These are phyloP conservation scores for Combretum micranthum DNA, from an alignment of 345 rosid species.

Conservation along the genomic window DNA sequence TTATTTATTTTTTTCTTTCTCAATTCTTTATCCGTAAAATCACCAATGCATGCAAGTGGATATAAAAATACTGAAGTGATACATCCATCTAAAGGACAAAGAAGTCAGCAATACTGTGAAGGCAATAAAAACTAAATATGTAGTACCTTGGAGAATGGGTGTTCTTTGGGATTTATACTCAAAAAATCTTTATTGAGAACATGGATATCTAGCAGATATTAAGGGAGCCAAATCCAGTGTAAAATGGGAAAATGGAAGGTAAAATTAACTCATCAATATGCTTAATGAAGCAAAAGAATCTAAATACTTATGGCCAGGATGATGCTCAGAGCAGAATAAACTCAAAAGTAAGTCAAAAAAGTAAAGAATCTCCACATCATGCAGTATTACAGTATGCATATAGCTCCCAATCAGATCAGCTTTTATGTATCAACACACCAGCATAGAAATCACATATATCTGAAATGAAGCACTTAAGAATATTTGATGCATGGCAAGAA, in stretches of 20 bases:
- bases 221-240: slow-evolving; percentile 17
- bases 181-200: slow-evolving; percentile 60
- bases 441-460: slow-evolving; percentile 2
- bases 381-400: no score
- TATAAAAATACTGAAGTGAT: no score
- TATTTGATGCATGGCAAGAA: slow-evolving; percentile 11
- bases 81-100: no score
- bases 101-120: no score
- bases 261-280: neutral
- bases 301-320: neutral
- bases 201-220: slow-evolving; percentile 48
- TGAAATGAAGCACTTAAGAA: neutral
- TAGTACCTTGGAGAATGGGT: slow-evolving; percentile 50
- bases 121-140: neutral
- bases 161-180: slow-evolving; percentile 52
- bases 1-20: no score
- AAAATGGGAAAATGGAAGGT: neutral
- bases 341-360: no score
- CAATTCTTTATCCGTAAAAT: no score
- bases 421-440: no score
- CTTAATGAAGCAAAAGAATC: neutral
- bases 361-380: no score
- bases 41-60: no score
- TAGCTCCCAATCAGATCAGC: no score
- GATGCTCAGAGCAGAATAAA: no score